Evolutionary conservation across 495 filamentous ascomycete genomes (phyloP).

Genomic region (Platismatia glauca): DNA sequence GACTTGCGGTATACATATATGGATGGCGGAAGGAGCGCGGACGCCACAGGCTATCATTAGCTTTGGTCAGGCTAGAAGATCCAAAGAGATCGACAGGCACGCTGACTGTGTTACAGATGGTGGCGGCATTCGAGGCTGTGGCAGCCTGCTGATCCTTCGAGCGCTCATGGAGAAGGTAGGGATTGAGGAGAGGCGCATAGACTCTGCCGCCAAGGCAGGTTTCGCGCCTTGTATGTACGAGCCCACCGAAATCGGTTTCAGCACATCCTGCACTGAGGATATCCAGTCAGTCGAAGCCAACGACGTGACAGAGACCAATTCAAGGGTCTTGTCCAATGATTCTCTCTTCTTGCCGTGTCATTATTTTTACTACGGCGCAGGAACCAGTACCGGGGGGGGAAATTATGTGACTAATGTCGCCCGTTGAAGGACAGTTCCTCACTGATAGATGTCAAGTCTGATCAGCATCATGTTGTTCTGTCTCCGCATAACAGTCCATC

Average conservation of each 20-base stretch:
- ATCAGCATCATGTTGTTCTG: slow-evolving; percentile 46
- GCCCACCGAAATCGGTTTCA: not conserved
- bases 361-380: slow-evolving; percentile 20
- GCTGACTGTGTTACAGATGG: not conserved
- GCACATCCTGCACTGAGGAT: not conserved
- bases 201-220: not conserved
- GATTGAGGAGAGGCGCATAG: slow-evolving; percentile 12
- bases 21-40: not conserved
- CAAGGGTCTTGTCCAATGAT: not conserved
- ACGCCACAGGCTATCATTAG: not conserved
- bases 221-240: slow-evolving; percentile 8
- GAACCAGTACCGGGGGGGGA: slow-evolving; percentile 16
- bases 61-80: not conserved
- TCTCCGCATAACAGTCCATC: slow-evolving; percentile 41
- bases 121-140: slow-evolving; percentile 1
- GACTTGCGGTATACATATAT: not conserved
- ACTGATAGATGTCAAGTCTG: slow-evolving; percentile 17
- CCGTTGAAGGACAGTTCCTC: not conserved
- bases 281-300: not conserved
- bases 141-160: not conserved
- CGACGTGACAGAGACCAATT: not conserved
- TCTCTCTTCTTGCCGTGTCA: not conserved
- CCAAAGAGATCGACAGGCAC: not conserved
- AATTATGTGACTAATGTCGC: not conserved
- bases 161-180: slow-evolving; percentile 2